A percentile compares a stretch with the other conserved stretches of the same genome.
Evolutionary conservation across 1,284 basidiomycete genomes (phyloP).

Genomic region (Ustilago cynodontis): DNA sequence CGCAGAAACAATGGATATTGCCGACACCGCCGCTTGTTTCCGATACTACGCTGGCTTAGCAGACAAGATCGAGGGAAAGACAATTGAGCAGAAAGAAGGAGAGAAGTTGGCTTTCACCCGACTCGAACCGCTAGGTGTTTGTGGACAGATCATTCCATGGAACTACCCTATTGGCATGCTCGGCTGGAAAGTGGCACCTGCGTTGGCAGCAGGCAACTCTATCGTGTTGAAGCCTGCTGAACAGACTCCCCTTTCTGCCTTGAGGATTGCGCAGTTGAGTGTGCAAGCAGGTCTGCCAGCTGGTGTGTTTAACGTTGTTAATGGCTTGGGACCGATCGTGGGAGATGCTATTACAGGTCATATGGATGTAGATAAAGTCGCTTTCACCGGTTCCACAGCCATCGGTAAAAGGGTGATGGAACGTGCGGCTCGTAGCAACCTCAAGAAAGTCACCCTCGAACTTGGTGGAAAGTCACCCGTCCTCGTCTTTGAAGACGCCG

Average conservation of each 20-base stretch:
- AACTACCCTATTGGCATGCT: conserved; percentile 78
- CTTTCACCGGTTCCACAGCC: conserved; percentile 75
- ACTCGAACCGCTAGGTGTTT: conserved; percentile 93
- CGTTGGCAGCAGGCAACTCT: conserved; percentile 70
- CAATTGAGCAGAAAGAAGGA: conserved; percentile 81
- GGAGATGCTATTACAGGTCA: conserved; percentile 77
- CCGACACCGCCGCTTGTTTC: conserved; percentile 75
- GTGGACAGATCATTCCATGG: conserved; percentile 61
- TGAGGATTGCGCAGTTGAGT: conserved; percentile 80
- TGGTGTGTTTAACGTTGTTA: conserved; percentile 79
- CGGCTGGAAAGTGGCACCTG: conserved; percentile 74
- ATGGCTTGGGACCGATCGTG: conserved; percentile 83
- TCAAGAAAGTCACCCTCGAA: conserved; percentile 84
- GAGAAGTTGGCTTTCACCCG: conserved; percentile 76
- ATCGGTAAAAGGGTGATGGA: conserved; percentile 82
- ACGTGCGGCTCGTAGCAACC: conserved; percentile 82
- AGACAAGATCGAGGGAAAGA: conserved; percentile 88
- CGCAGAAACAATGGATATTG: conserved; percentile 77
- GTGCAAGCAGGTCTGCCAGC: conserved; percentile 83
- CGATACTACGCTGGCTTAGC: conserved; percentile 76
- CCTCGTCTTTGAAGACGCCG: conserved; percentile 78
- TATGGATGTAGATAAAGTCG: conserved; percentile 76
- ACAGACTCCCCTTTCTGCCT: conserved; percentile 76
- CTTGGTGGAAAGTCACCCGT: conserved; percentile 86
- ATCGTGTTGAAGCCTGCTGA: conserved; percentile 78